Base-by-base conservation (phyloP, 164 flowering plant genomes). In the Hamamelis virginiana region DNA sequence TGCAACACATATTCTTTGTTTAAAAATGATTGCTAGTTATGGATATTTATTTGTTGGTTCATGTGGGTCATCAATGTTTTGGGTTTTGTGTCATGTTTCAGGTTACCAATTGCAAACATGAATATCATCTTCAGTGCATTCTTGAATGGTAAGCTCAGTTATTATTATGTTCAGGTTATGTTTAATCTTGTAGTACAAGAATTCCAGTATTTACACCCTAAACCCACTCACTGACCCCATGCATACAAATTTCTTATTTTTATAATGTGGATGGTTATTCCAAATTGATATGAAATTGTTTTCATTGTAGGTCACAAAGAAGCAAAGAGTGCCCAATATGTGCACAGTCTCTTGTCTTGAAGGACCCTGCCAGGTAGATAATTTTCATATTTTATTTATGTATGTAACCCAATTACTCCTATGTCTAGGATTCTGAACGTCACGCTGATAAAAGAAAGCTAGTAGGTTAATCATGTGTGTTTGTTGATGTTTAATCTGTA, bases 251-350 rank as follows among this genome's bases (percentile, higher is more conserved):
- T n/a, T 59, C 19, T 16, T 38, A 28, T 28, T 12, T 63, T 25
- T 10, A 16, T 44, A 1, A 8, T 15, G 4, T 13, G 53, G 53
- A 50, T 15, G 25, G 47, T 21, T 11, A 21, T 44, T 21, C 45
- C 8, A n/a, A 46, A 41, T 43, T 48, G n/a, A 43, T 11, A 22
- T 51, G 51, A 43, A 21, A 16, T 62, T 53, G 18, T 65, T 44
- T 56, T 10, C 60, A 1, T 13, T 63, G 19, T 75, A 91, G 96
- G 96, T 86, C 91, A 4, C 90, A 91, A 58, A 83, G 93, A 85
- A 88, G 96, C 78, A 85, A 82, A 69, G 96, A 91, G 70, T 91
- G 96, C 77, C 96, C 96, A 18, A 89, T 89, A 58, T 91, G 96
- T 67, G 87, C 87, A 84, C 93, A 82, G 80, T 72, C 63, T 56